These are phyloP conservation scores for Alternaria solani DNA, from an alignment of 2,329 filamentous ascomycete species.

Conservation along the genomic window DNA sequence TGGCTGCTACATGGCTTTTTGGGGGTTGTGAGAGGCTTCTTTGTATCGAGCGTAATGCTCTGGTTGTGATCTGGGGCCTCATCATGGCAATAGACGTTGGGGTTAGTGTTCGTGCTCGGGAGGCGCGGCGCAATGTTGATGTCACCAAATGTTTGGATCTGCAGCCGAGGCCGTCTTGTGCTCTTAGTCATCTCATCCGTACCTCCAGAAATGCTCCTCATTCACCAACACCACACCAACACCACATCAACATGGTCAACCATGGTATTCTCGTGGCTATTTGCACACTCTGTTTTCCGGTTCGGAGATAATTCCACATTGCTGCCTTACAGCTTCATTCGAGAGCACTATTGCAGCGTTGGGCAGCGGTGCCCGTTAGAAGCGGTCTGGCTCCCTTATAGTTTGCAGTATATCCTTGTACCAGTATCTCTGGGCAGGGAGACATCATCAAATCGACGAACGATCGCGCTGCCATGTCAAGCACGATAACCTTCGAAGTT, in stretches of 20 bases:
- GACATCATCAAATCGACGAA: too few species aligned
- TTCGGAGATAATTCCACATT: too few species aligned
- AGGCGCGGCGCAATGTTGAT: constrained; percentile 16
- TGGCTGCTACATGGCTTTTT: not conserved
- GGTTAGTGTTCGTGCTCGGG: not conserved
- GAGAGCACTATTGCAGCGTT: not conserved
- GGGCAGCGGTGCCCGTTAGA: not conserved
- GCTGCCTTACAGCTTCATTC: not conserved
- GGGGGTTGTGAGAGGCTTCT: not conserved
- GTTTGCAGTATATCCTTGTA: too few species aligned
- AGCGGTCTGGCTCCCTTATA: too few species aligned
- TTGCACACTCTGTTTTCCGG: too few species aligned
- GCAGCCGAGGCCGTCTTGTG: not conserved
- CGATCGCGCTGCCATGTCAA: too few species aligned
- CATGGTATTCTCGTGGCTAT: not conserved
- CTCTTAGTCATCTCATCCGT: not conserved
- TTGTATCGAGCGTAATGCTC: constrained; percentile 22
- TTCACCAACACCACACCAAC: not conserved
- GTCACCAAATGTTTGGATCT: constrained; percentile 20
- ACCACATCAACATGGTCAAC: not conserved
- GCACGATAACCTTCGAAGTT: too few species aligned
- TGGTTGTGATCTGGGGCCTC: constrained; percentile 15
- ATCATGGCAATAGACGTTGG: constrained; percentile 11
- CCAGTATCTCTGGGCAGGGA: too few species aligned
- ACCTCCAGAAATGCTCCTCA: not conserved